phyloP scores from a whole-genome alignment of 768 basidiomycete species.

The Dentipellis fragilis region DNA sequence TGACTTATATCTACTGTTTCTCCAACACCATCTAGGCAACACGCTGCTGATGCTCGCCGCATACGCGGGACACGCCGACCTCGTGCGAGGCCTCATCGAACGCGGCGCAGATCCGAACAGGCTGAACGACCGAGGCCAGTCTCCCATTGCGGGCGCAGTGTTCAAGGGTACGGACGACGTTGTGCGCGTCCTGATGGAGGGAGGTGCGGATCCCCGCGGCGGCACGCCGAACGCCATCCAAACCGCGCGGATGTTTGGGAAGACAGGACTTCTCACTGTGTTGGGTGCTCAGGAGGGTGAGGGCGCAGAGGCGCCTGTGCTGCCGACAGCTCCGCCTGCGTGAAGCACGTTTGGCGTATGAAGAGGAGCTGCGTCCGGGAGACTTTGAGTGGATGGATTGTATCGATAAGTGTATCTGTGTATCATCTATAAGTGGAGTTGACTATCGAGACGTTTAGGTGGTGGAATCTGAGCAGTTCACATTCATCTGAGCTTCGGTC shows the following conservation, averaged over 20 bases:
- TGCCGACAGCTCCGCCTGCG: constrained; percentile 16
- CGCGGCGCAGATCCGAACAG: constrained; percentile 58
- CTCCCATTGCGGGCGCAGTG: constrained; percentile 66
- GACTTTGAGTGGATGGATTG: too few relatives aligned
- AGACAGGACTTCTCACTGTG: constrained; percentile 41
- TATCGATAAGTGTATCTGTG: too few relatives aligned
- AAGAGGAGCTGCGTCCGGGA: too few relatives aligned
- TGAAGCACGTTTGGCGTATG: not conserved
- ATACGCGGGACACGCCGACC: constrained; percentile 53
- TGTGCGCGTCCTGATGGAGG: constrained; percentile 40
- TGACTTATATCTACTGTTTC: not conserved
- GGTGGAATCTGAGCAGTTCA: too few relatives aligned
- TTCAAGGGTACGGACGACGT: constrained; percentile 65
- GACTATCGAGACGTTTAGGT: too few relatives aligned
- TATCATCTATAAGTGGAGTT: too few relatives aligned
- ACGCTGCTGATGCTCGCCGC: constrained; percentile 73
- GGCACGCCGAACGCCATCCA: constrained; percentile 65
- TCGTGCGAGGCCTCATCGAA: constrained; percentile 41
- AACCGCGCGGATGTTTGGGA: constrained; percentile 57
- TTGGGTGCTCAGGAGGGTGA: constrained; percentile 55
- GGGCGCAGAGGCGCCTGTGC: constrained; percentile 12
- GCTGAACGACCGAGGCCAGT: constrained; percentile 62
- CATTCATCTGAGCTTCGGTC: too few relatives aligned
- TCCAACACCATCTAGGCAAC: constrained; percentile 38
- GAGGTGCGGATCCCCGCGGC: constrained; percentile 49